Base-by-base conservation (phyloP, 768 basidiomycete genomes). In the Tricholoma hemisulphureum region DNA sequence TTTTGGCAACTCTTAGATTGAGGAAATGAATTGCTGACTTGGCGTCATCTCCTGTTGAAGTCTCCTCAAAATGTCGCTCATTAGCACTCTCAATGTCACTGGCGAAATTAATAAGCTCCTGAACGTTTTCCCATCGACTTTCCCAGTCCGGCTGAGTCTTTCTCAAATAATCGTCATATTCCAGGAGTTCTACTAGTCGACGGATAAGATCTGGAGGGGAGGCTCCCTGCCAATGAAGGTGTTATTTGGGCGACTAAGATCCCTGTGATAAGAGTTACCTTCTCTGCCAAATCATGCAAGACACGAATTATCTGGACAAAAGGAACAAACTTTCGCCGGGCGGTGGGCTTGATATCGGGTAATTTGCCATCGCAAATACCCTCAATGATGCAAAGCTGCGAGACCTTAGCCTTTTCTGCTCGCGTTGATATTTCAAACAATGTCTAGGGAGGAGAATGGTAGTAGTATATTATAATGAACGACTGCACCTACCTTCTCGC, bases 41-140 rank as follows among this genome's bases (percentile, higher is more conserved):
- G 46, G 16, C 7, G 26, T 18, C 7, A 28, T 29, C n/a, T 29
- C 10, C 46, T 29, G 16, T 49, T 28, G 16, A 16, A 3, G 26
- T 29, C 28, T 29, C 23, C 43, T 45, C 23, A 24, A 24, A 23
- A 13, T 45, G 8, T 18, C 10, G 28, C 16, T 49, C 56, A 45
- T 58, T 41, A 32, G 61, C 53, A 43, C 65, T 61, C 20, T 80
- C 78, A 26, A 81, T 73, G 57, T 89, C 85, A 55, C 76, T 84
- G 7, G 89, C 88, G 61, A 89, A 91, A n/a, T 79, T 86, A 56
- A 91, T 85, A 61, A 96, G 75, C 71, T 95, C 93, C 63, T 88
- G 80, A 1, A 95, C 85, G 69, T 96, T 96, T 71, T 93, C 89
- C 90, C 88, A 89, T 35, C 91, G 76, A 35, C 80, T 82, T 37